A percentile compares a stretch with the other conserved stretches of the same genome.
Conservation (phyloP, 805 yeast species). For the Candida ipomoeae region DNA sequence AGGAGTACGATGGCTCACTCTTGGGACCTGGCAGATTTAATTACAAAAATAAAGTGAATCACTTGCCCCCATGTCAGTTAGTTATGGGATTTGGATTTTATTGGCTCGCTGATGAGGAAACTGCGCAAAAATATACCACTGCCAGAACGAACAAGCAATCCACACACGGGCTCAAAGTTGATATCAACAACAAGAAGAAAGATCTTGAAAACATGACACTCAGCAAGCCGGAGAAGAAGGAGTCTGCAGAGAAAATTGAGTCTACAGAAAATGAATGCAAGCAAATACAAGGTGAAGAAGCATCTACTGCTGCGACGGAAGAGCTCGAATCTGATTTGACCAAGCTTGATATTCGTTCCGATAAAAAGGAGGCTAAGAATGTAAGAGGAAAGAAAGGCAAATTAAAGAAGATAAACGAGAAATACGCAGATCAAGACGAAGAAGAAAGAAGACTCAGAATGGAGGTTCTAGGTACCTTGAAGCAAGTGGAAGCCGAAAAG, state of each 20-base stretch:
- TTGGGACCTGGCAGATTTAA: conserved; percentile 61
- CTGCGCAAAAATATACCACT: conserved; percentile 30
- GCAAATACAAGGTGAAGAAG: background rate
- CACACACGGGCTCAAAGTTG: conserved; percentile 36
- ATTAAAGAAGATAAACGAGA: conserved; percentile 72
- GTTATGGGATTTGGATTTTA: conserved; percentile 87
- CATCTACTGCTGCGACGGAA: background rate
- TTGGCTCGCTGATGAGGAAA: conserved; percentile 65
- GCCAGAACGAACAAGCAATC: conserved; percentile 29
- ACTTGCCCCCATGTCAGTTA: conserved; percentile 74
- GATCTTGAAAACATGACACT: conserved; percentile 27
- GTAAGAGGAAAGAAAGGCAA: conserved; percentile 79
- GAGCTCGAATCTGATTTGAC: background rate
- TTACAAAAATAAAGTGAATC: conserved; percentile 50
- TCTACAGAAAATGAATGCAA: background rate
- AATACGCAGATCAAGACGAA: conserved; percentile 89
- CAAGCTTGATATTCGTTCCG: background rate
- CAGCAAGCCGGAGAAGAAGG: conserved; percentile 8
- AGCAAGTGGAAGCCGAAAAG: conserved; percentile 41
- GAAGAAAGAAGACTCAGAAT: conserved; percentile 73
- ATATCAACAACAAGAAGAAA: conserved; percentile 33
- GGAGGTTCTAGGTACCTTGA: conserved; percentile 81
- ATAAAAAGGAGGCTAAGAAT: conserved; percentile 37
- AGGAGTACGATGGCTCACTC: conserved; percentile 55
- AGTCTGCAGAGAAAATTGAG: conserved; percentile 8